phyloP scores from a whole-genome alignment of 2,329 filamentous ascomycete genomes.

The Bipolaris gigantea region DNA sequence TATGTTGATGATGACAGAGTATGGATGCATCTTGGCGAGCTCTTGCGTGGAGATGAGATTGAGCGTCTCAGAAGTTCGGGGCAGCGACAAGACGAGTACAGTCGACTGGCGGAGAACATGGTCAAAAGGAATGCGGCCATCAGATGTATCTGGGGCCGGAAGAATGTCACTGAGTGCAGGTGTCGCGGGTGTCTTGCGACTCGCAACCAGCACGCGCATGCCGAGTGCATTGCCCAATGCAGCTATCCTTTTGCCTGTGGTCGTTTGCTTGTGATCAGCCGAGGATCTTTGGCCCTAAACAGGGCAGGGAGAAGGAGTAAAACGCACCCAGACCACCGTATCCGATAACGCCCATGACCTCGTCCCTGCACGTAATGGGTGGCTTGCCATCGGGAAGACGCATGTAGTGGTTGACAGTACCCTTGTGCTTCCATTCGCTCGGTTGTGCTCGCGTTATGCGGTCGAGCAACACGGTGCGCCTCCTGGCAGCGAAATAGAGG shows the following conservation, averaged over 20 bases:
- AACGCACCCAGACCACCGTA: constrained; percentile 52
- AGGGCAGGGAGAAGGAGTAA: constrained; percentile 1
- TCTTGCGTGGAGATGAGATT: constrained; percentile 45
- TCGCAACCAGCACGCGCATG: constrained; percentile 55
- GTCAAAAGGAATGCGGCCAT: constrained; percentile 42
- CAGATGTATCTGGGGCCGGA: constrained; percentile 9
- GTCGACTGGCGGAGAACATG: constrained; percentile 44
- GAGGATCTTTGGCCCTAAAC: constrained; percentile 10
- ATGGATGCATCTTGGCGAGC: constrained; percentile 49
- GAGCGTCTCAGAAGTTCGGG: constrained; percentile 37
- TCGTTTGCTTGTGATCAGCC: constrained; percentile 9
- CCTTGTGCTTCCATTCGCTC: constrained; percentile 48
- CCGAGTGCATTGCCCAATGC: constrained; percentile 50
- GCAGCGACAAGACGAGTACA: constrained; percentile 44
- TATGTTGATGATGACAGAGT: constrained; percentile 54
- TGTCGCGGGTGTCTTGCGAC: constrained; percentile 35
- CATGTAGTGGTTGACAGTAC: constrained; percentile 39
- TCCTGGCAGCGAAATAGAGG: constrained; percentile 53
- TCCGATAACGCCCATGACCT: constrained; percentile 54
- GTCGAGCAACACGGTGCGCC: constrained; percentile 45
- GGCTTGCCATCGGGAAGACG: constrained; percentile 42
- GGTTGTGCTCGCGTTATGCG: constrained; percentile 28
- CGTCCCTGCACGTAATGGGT: constrained; percentile 53
- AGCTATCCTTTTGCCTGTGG: constrained; percentile 49
- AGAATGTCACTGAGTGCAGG: constrained; percentile 10